Conservation (phyloP, 352 stramenopile genomes). For the Globisporangium emineosum region DNA sequence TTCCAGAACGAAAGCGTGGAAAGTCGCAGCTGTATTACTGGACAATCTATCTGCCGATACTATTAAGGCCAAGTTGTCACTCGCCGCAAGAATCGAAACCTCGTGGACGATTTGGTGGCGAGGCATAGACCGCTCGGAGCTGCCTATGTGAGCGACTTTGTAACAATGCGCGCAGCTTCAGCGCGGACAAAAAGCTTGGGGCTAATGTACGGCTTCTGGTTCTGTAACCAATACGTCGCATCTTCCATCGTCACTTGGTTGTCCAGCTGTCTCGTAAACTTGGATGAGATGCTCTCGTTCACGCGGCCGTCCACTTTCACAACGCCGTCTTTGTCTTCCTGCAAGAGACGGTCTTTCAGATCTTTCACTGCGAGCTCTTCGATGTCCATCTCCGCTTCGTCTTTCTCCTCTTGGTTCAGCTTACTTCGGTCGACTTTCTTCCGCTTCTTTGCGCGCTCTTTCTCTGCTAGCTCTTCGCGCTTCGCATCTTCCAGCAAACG, state of each 20-base stretch:
- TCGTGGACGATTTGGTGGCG: background rate
- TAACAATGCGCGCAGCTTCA: conserved; percentile 76
- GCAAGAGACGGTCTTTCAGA: conserved; percentile 73
- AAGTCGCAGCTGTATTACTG: background rate
- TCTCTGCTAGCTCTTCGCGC: conserved; percentile 69
- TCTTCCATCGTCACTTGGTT: conserved; percentile 83
- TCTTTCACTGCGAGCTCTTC: conserved; percentile 82
- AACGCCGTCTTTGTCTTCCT: conserved; percentile 72
- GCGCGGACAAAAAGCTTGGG: conserved; percentile 84
- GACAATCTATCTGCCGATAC: too few relatives aligned
- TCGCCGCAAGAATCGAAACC: background rate
- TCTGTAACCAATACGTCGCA: conserved; percentile 77
- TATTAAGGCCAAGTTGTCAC: background rate
- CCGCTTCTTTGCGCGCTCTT: conserved; percentile 81
- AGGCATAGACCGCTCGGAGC: background rate
- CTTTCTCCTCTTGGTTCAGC: conserved; percentile 70
- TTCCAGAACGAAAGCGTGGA: background rate
- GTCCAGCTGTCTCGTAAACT: conserved; percentile 48
- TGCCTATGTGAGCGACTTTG: conserved; percentile 64
- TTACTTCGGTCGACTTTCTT: conserved; percentile 86
- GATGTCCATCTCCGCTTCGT: conserved; percentile 86
- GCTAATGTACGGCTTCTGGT: conserved; percentile 79
- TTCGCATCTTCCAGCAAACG: conserved; percentile 76
- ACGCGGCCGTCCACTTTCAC: conserved; percentile 73
- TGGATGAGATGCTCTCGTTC: conserved; percentile 74